phyloP scores from a whole-genome alignment of 2,329 filamentous ascomycete species.

The Calycina herbarum region DNA sequence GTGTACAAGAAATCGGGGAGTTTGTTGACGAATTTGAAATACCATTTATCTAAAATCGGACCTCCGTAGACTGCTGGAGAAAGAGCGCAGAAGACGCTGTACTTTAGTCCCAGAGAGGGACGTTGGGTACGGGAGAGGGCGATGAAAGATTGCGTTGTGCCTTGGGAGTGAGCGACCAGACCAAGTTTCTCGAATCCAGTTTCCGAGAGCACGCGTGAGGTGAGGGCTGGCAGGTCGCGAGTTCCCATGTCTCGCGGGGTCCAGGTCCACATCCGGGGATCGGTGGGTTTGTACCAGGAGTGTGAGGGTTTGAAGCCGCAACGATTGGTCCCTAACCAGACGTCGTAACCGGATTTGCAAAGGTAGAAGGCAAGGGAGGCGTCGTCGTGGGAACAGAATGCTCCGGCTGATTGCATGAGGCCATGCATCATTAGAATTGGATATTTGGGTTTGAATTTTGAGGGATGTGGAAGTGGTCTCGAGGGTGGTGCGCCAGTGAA shows the following conservation, averaged over 20 bases:
- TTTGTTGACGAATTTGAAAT: slow-evolving; percentile 87
- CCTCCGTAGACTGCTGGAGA: slow-evolving; percentile 91
- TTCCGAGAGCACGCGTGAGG: slow-evolving; percentile 75
- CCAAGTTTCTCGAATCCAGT: slow-evolving; percentile 83
- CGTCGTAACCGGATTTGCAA: slow-evolving; percentile 88
- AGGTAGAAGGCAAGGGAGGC: slow-evolving; percentile 88
- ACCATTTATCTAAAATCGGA: slow-evolving; percentile 79
- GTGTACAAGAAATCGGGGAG: slow-evolving; percentile 77
- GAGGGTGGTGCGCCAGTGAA: slow-evolving; percentile 52
- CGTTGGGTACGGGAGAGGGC: slow-evolving; percentile 87
- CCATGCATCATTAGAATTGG: slow-evolving; percentile 88
- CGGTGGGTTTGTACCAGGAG: slow-evolving; percentile 64
- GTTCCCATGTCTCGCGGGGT: slow-evolving; percentile 94
- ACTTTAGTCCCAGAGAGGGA: slow-evolving; percentile 76
- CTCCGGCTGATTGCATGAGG: slow-evolving; percentile 81
- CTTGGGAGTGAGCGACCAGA: slow-evolving; percentile 85
- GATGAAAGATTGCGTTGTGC: slow-evolving; percentile 84
- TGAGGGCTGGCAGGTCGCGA: slow-evolving; percentile 79
- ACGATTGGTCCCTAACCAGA: slow-evolving; percentile 93
- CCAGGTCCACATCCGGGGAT: slow-evolving; percentile 96
- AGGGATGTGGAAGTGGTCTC: slow-evolving; percentile 38
- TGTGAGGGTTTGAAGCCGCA: slow-evolving; percentile 84
- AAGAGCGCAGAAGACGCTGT: slow-evolving; percentile 87
- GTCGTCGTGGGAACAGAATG: slow-evolving; percentile 89
- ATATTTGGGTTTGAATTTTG: slow-evolving; percentile 46